A percentile compares a stretch with the other conserved stretches of the same genome.
phyloP scores from a whole-genome alignment of 2,329 filamentous ascomycete genomes.

The Pseudodiploospora longispora region DNA sequence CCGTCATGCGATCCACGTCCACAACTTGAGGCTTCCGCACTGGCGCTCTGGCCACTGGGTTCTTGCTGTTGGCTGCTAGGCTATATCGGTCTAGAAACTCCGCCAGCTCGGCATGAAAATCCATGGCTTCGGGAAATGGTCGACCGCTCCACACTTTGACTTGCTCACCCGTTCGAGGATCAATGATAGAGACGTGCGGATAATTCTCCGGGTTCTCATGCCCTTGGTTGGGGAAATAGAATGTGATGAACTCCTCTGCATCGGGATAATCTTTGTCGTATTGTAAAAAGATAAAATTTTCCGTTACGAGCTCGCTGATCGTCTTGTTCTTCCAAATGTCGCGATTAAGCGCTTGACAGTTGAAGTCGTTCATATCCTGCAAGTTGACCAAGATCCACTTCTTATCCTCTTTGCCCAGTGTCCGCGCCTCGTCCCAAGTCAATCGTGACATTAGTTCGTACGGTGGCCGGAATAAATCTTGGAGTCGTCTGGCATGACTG shows the following conservation, averaged over 20 bases:
- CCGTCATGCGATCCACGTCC: constrained; percentile 82
- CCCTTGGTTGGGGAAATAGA: constrained; percentile 68
- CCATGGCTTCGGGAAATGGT: constrained; percentile 64
- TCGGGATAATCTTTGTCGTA: constrained; percentile 79
- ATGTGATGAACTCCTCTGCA: constrained; percentile 74
- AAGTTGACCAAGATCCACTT: constrained; percentile 97
- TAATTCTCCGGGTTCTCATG: constrained; percentile 83
- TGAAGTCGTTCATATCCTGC: constrained; percentile 87
- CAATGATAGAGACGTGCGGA: constrained; percentile 91
- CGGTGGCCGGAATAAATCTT: constrained; percentile 86
- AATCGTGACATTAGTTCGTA: constrained; percentile 79
- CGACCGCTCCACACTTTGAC: constrained; percentile 91
- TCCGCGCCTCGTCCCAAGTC: constrained; percentile 76
- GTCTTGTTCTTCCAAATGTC: constrained; percentile 90
- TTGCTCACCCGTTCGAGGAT: constrained; percentile 91
- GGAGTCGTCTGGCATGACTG: constrained; percentile 66
- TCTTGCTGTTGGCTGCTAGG: constrained; percentile 78
- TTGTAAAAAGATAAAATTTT: constrained; percentile 94
- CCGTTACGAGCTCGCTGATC: constrained; percentile 70
- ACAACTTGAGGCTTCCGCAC: constrained; percentile 60
- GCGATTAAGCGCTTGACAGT: constrained; percentile 87
- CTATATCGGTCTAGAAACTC: constrained; percentile 98
- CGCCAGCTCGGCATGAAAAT: constrained; percentile 85
- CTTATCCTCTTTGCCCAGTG: constrained; percentile 76
- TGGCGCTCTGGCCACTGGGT: constrained; percentile 66